Percentiles rank a stretch among this genome's conserved stretches.
phyloP scores from a whole-genome alignment of 345 rosid species.

The Crucihimalaya himalaica region DNA sequence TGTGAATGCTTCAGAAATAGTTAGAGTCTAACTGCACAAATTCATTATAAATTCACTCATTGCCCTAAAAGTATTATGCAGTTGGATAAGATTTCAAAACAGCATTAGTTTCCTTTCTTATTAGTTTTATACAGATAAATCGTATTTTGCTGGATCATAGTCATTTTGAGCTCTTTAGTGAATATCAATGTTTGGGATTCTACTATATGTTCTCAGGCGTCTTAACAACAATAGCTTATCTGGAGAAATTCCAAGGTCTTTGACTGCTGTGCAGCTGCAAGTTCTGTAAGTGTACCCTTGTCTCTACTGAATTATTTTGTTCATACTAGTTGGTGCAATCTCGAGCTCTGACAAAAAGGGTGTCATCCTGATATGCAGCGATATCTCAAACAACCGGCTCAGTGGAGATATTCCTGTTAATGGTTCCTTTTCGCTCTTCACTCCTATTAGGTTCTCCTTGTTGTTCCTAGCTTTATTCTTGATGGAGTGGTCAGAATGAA shows the following conservation, averaged over 20 bases:
- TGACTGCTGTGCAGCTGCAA: slow-evolving; percentile 63
- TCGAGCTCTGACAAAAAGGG: slow-evolving; percentile 10
- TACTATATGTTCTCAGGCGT: slow-evolving; percentile 55
- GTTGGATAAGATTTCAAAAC: slow-evolving; percentile 8
- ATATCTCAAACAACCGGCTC: slow-evolving; percentile 75
- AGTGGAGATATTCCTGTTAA: slow-evolving; percentile 66
- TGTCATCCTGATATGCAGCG: slow-evolving; percentile 54
- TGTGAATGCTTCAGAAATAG: neutral
- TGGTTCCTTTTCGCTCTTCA: slow-evolving; percentile 82
- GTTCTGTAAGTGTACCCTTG: slow-evolving; percentile 62
- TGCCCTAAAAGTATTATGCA: neutral
- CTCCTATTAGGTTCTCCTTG: slow-evolving; percentile 64
- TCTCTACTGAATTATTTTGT: slow-evolving; percentile 8
- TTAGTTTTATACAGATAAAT: neutral
- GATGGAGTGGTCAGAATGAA: slow-evolving; percentile 7
- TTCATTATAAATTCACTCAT: neutral
- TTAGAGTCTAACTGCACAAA: neutral
- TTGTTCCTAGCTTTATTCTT: slow-evolving; percentile 16
- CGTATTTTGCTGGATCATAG: neutral
- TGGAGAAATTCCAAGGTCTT: slow-evolving; percentile 57
- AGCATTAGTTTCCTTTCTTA: neutral
- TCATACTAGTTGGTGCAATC: neutral
- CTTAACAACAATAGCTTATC: slow-evolving; percentile 70
- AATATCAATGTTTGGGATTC: neutral
- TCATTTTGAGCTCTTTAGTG: slow-evolving; percentile 5